Evolutionary conservation across 441 rosid species (phyloP).

Genomic region (Eruca vesicaria): DNA sequence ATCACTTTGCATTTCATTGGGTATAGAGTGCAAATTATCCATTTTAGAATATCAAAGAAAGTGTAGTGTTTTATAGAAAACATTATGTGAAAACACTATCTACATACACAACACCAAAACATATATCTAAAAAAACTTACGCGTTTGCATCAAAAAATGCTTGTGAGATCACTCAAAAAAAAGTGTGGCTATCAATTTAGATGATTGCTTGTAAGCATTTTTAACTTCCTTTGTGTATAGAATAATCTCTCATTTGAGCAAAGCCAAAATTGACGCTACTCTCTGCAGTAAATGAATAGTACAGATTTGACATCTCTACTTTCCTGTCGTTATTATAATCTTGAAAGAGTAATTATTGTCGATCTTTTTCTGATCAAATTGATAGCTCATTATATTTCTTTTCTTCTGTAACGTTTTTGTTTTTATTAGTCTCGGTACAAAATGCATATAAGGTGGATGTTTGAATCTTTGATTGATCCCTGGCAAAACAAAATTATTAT

Average conservation of each 20-base stretch:
- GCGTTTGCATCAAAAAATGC: too few relatives aligned
- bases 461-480: background rate
- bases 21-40: background rate
- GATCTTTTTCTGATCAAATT: slow-evolving; percentile 17
- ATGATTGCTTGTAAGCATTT: background rate
- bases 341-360: slow-evolving; percentile 12
- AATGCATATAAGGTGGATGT: background rate
- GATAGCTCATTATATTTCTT: slow-evolving; percentile 3
- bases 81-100: too few relatives aligned
- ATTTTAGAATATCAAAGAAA: background rate
- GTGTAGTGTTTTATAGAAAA: background rate
- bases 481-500: background rate
- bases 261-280: slow-evolving; percentile 11
- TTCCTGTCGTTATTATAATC: background rate
- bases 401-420: background rate
- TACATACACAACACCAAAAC: too few relatives aligned
- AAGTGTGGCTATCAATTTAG: background rate
- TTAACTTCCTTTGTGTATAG: background rate
- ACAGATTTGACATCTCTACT: slow-evolving; percentile 13
- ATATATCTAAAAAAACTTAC: too few relatives aligned
- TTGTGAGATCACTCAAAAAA: too few relatives aligned
- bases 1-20: background rate
- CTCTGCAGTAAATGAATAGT: slow-evolving; percentile 11
- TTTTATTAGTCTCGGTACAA: background rate
- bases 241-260: background rate